Percentiles rank a stretch among this genome's conserved stretches.
These are phyloP conservation scores for Penicillium aurantiogriseum DNA, from an alignment of 2,329 filamentous ascomycete genomes.

Conservation along the genomic window DNA sequence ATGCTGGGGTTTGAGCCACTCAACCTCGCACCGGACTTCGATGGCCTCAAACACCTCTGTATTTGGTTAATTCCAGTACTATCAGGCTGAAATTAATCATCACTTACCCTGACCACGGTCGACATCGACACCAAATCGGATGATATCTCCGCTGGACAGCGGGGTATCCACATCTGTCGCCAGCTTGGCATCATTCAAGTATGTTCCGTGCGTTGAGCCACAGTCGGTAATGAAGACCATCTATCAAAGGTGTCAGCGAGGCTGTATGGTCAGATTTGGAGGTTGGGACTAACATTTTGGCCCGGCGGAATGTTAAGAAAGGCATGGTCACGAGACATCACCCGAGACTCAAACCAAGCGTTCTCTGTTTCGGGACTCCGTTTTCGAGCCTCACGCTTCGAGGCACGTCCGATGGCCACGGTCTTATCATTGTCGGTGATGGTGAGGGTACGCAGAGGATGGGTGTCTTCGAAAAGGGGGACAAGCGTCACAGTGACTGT, in stretches of 20 bases:
- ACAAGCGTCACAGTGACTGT: slow-evolving; percentile 37
- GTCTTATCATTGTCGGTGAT: slow-evolving; percentile 29
- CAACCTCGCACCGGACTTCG: slow-evolving; percentile 29
- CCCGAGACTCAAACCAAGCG: slow-evolving; percentile 47
- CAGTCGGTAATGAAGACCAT: slow-evolving; percentile 53
- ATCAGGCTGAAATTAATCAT: not conserved
- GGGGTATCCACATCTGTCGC: slow-evolving; percentile 37
- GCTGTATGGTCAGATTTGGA: not conserved
- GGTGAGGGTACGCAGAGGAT: slow-evolving; percentile 31
- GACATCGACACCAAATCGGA: slow-evolving; percentile 52
- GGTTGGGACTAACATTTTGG: slow-evolving; percentile 28
- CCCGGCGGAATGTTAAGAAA: slow-evolving; percentile 30
- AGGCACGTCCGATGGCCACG: slow-evolving; percentile 43
- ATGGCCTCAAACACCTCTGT: slow-evolving; percentile 36
- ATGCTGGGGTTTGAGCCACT: slow-evolving; percentile 30
- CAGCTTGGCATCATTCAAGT: slow-evolving; percentile 51
- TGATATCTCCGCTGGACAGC: slow-evolving; percentile 38
- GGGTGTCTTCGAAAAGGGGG: slow-evolving; percentile 23
- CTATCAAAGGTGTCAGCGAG: slow-evolving; percentile 27
- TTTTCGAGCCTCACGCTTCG: slow-evolving; percentile 39
- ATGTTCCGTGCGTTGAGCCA: slow-evolving; percentile 63
- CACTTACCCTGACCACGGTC: slow-evolving; percentile 46
- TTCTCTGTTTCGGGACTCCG: slow-evolving; percentile 40
- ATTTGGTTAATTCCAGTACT: not conserved
- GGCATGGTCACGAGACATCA: slow-evolving; percentile 50